Evolutionary conservation across 768 basidiomycete genomes (phyloP).

Genomic region (Mycena galericulata): DNA sequence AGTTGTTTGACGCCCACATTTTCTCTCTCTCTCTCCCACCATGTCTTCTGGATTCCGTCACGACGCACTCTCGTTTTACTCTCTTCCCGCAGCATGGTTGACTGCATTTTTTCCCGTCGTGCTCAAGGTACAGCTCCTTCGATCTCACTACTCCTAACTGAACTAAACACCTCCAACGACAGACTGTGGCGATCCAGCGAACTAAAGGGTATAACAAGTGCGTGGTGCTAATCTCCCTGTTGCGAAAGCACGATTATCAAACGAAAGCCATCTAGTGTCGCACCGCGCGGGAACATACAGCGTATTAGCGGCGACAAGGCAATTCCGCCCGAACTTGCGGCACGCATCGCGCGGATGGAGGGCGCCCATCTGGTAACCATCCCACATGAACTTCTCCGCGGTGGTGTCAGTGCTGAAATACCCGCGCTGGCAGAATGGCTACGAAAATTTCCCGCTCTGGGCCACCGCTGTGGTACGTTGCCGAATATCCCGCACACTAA

Average conservation of each 20-base stretch:
- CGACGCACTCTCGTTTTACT: conserved; percentile 43
- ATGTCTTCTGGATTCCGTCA: too few relatives aligned
- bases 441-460: conserved; percentile 46
- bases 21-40: too few relatives aligned
- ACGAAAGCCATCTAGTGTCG: conserved; percentile 41
- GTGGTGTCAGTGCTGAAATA: too few relatives aligned
- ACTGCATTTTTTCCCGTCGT: conserved; percentile 40
- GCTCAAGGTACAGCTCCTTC: conserved; percentile 35
- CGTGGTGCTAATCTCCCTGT: not conserved
- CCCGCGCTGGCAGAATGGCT: too few relatives aligned
- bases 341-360: conserved; percentile 48
- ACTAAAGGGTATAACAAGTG: conserved; percentile 52
- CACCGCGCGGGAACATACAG: conserved; percentile 45
- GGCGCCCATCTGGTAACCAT: conserved; percentile 55
- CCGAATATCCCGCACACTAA: not conserved
- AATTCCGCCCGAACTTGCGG: conserved; percentile 39
- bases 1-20: too few relatives aligned
- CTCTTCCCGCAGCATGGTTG: conserved; percentile 44
- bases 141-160: too few relatives aligned
- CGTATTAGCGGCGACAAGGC: conserved; percentile 40
- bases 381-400: too few relatives aligned
- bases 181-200: conserved; percentile 37
- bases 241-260: too few relatives aligned
- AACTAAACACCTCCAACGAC: too few relatives aligned
- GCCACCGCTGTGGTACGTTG: conserved; percentile 36